A percentile compares a stretch with the other conserved stretches of the same genome.
Conservation (phyloP, 768 basidiomycete species). For the Pholiota conissans region DNA sequence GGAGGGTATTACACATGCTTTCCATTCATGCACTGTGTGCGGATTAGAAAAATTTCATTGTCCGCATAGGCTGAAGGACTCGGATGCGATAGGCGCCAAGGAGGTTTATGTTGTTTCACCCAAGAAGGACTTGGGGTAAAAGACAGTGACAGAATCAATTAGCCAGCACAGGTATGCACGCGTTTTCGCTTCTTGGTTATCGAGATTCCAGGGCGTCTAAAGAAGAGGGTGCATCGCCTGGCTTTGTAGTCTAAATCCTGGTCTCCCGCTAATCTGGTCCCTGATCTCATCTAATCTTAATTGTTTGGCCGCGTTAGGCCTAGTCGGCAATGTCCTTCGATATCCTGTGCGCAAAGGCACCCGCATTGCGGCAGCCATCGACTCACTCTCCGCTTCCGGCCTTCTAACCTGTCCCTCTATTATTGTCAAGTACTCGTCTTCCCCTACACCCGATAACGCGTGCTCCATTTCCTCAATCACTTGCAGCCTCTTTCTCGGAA, state of each 20-base stretch:
- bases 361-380: background rate
- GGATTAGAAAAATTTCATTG: background rate
- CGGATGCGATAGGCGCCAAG: background rate
- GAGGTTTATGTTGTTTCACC: background rate
- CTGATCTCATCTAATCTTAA: constrained; percentile 2
- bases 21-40: too few relatives aligned
- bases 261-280: background rate
- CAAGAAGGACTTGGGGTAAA: background rate
- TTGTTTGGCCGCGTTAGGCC: constrained; percentile 2
- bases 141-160: background rate
- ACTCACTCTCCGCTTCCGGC: background rate
- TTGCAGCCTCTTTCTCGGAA: background rate
- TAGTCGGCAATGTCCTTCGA: background rate
- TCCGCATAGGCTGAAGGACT: background rate
- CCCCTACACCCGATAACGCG: background rate
- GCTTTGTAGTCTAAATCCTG: background rate
- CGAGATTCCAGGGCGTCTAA: background rate
- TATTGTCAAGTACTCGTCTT: background rate
- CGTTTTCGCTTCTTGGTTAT: background rate
- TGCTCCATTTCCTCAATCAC: background rate
- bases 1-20: too few relatives aligned
- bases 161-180: background rate
- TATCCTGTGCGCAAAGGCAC: background rate
- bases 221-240: background rate
- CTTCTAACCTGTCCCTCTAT: background rate